A percentile compares a stretch with the other conserved stretches of the same genome.
These are phyloP conservation scores for Metschnikowia gelsemii DNA, from an alignment of 805 yeast species.

Conservation along the genomic window DNA sequence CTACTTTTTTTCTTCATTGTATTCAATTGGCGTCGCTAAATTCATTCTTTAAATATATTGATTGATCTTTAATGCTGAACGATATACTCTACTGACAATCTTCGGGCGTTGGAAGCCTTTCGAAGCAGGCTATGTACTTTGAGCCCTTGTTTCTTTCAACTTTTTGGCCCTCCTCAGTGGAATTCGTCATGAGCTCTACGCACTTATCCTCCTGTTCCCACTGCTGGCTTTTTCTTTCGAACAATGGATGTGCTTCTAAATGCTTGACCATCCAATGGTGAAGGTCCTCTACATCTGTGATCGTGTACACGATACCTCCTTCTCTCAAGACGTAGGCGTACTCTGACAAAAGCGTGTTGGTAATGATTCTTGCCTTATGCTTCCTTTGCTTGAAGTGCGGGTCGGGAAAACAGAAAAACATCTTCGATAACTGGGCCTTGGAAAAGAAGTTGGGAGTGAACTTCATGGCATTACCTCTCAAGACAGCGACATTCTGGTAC, in stretches of 20 bases:
- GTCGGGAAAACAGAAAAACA: conserved; percentile 99
- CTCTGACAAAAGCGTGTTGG: conserved; percentile 84
- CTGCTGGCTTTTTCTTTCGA: conserved; percentile 72
- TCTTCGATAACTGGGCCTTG: conserved; percentile 78
- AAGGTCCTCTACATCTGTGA: conserved; percentile 91
- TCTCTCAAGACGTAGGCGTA: conserved; percentile 87
- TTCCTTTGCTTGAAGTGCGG: conserved; percentile 97
- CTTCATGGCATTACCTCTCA: conserved; percentile 97
- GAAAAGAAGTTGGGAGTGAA: conserved; percentile 91
- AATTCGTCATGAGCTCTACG: conserved; percentile 80
- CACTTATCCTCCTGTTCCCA: conserved; percentile 82
- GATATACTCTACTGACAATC: conserved; percentile 17
- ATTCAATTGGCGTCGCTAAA: conserved; percentile 3
- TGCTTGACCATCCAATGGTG: conserved; percentile 97
- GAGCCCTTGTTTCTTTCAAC: conserved; percentile 86
- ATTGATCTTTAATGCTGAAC: conserved; percentile 7
- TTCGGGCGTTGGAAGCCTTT: conserved; percentile 63
- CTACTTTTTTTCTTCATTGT: background rate
- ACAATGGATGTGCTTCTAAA: conserved; percentile 85
- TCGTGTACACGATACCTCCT: conserved; percentile 88
- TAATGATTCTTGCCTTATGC: conserved; percentile 94
- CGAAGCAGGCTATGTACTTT: conserved; percentile 86
- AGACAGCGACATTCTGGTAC: conserved; percentile 83
- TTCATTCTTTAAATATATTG: conserved; percentile 2
- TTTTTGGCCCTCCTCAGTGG: conserved; percentile 98